Base-by-base conservation (phyloP, 164 flowering plant genomes). In the Magnolia kwangsiensis region DNA sequence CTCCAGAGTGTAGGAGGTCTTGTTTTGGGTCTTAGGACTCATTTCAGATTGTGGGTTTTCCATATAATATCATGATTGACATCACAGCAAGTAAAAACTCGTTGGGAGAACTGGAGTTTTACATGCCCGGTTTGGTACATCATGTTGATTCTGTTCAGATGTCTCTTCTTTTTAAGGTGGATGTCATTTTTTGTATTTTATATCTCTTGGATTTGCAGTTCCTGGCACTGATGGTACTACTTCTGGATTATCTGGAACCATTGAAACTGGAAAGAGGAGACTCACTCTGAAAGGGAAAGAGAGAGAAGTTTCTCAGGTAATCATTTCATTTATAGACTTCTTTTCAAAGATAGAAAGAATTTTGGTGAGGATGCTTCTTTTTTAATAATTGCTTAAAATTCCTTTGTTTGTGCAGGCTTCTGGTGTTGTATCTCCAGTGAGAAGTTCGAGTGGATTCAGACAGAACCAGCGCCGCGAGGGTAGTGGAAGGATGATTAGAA, bases 241-340 rank as follows among this genome's bases (percentile, higher is more conserved):
- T 80, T 75, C 88, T 84, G 91, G 88, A 75, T 76, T 80, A 71
- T 71, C 88, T 81, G 89, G 81, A 71, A 61, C 78, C 70, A 55
- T 81, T 81, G 91, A 84, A 76, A 23, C 77, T 59, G 90, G 87
- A 65, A 88, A 90, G 83, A 90, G 86, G 82, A 94, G 86, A 78
- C 75, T 91, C 77, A 91, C 92, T 73, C 74, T 91, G 75, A 92
- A 92, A 85, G 98, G 95, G 74, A 92, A 90, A 85, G 96, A 87
- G 75, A 88, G 84, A 78, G 97, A 90, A 61, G 84, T 81, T 75
- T 65, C 88, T 78, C 73, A 83, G 78, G 98, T 90, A 81, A 87
- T 88, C 51, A n/a, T 73, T 51, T 55, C 1, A 63, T 64, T 68
- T 64, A 20, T 23, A 18, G 49, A 29, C n/a, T 64, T 11, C 19